phyloP scores from a whole-genome alignment of 2,329 filamentous ascomycete genomes.

The Ceratocystis huliohia region DNA sequence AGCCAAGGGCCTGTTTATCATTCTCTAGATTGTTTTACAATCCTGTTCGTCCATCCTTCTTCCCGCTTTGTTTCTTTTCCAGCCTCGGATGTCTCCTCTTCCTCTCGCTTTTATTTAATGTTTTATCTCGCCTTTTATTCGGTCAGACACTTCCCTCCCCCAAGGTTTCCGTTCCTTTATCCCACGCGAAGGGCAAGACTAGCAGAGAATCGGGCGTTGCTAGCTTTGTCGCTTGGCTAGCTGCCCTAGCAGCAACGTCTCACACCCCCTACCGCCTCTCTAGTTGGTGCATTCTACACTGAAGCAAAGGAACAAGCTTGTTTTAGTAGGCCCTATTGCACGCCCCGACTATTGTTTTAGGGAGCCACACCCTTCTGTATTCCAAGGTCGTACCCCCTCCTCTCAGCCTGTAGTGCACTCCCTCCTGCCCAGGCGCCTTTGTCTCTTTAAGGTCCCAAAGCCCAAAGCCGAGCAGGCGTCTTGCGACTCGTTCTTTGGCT shows the following conservation, averaged over 20 bases:
- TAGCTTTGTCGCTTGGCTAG: not conserved
- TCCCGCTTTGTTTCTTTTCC: constrained; percentile 10
- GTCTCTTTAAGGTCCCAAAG: not conserved
- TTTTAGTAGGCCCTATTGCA: not conserved
- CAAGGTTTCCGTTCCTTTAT: too few species aligned
- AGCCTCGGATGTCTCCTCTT: constrained; percentile 1
- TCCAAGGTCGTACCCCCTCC: not conserved
- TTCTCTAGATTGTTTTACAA: not conserved
- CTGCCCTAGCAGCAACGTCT: not conserved
- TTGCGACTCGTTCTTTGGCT: too few species aligned
- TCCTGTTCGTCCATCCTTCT: not conserved
- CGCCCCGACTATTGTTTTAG: not conserved
- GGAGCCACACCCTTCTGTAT: too few species aligned
- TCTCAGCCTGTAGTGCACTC: not conserved
- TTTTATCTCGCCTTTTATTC: too few species aligned
- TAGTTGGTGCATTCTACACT: not conserved
- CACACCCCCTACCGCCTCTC: not conserved
- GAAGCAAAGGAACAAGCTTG: too few species aligned
- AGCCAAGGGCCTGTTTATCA: not conserved
- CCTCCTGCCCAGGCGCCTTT: not conserved
- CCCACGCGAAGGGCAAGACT: too few species aligned
- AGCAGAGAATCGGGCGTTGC: not conserved
- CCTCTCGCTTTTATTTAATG: not conserved
- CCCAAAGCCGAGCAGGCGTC: too few species aligned
- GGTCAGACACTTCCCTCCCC: too few species aligned